Conservation (phyloP, 345 rosid genomes). For the Hirschfeldia incana region DNA sequence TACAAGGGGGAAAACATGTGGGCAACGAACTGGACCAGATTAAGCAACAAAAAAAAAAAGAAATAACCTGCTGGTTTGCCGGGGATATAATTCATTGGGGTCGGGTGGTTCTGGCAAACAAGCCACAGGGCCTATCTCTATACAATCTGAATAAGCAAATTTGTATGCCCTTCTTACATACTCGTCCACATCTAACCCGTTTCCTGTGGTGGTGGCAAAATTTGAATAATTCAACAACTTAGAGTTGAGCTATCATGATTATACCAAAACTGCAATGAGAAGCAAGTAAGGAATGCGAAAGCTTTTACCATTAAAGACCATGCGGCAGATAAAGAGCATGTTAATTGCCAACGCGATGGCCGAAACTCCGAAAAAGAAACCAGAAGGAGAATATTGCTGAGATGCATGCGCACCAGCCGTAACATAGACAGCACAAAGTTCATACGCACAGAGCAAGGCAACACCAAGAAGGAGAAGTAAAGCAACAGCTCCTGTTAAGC, state of each 20-base stretch:
- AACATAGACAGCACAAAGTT: slow-evolving; percentile 96
- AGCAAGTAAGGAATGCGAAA: slow-evolving; percentile 25
- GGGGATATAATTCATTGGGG: slow-evolving; percentile 92
- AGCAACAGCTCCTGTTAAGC: slow-evolving; percentile 84
- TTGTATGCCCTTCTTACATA: slow-evolving; percentile 96
- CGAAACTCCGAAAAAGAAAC: slow-evolving; percentile 98
- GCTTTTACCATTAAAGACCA: slow-evolving; percentile 93
- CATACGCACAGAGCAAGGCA: slow-evolving; percentile 91
- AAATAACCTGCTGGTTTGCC: slow-evolving; percentile 82
- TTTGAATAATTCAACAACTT: slow-evolving; percentile 17
- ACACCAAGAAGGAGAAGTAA: slow-evolving; percentile 96
- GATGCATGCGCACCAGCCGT: slow-evolving; percentile 88
- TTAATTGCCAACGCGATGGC: slow-evolving; percentile 97
- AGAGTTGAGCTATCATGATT: neutral
- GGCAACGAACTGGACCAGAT: slow-evolving; percentile 9
- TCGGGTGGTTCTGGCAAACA: slow-evolving; percentile 96
- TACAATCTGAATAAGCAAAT: slow-evolving; percentile 96
- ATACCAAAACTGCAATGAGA: slow-evolving; percentile 20
- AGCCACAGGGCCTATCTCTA: slow-evolving; percentile 90
- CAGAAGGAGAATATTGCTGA: slow-evolving; percentile 91
- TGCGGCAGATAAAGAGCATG: slow-evolving; percentile 97
- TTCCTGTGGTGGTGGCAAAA: slow-evolving; percentile 55
- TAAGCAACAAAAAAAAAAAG: neutral
- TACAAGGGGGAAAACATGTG: slow-evolving; percentile 1
- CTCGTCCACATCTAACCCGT: slow-evolving; percentile 97